Percentiles rank a stretch among this genome's conserved stretches.
Conservation (phyloP, 169 alveolate genomes). For the Cryptosporidium ryanae region DNA sequence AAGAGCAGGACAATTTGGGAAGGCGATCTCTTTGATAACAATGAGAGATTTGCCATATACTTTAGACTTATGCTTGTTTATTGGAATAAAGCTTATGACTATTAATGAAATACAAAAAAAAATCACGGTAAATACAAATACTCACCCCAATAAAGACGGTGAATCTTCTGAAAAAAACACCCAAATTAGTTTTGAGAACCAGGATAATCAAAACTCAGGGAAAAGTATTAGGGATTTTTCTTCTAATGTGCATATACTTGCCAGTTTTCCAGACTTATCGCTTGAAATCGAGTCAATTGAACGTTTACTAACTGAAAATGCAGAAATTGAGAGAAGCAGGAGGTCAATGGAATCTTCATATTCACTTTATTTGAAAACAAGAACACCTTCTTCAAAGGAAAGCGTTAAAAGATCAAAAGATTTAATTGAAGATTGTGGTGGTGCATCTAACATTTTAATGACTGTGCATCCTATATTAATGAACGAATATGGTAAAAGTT, state of each 20-base stretch:
- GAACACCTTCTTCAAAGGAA: constrained; percentile 74
- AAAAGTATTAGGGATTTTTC: background rate
- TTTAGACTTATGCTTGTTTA: constrained; percentile 79
- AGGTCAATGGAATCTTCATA: constrained; percentile 75
- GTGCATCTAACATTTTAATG: constrained; percentile 52
- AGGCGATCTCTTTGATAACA: constrained; percentile 77
- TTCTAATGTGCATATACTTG: constrained; percentile 10
- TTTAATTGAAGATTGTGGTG: constrained; percentile 53
- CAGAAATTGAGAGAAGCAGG: constrained; percentile 70
- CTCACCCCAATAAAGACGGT: background rate
- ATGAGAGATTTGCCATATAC: constrained; percentile 82
- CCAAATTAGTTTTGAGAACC: background rate
- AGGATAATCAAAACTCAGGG: constrained; percentile 4
- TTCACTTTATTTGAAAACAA: constrained; percentile 73
- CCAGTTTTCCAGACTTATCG: constrained; percentile 47
- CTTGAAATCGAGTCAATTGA: constrained; percentile 68
- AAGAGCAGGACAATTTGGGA: constrained; percentile 91
- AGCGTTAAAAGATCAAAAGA: constrained; percentile 56
- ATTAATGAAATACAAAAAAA: background rate
- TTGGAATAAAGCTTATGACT: constrained; percentile 68
- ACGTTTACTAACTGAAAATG: constrained; percentile 73
- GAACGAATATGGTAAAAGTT: background rate
- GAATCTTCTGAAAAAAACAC: background rate
- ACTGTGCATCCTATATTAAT: constrained; percentile 44
- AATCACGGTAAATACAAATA: background rate